Evolutionary conservation across 495 filamentous ascomycete genomes (phyloP), one percentile per base, ranked within the genome.

Genomic region (Haplographium delicatum): DNA sequence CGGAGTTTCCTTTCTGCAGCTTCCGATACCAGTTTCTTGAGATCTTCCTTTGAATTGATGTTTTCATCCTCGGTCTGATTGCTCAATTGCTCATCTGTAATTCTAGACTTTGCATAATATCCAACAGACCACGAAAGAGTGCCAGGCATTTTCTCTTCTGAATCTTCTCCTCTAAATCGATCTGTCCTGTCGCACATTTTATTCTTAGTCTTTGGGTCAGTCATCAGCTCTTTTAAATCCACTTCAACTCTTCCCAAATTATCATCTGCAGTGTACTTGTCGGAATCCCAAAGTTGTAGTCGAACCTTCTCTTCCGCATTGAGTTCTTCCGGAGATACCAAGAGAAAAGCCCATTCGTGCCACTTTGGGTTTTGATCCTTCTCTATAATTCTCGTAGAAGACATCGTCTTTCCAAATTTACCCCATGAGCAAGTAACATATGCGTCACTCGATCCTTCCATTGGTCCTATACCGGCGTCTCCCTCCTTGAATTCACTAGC

Each of bases 351-450:
- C 47, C 76, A 84, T 63, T 89, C 85, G 37, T 85, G 69, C 82
- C 83, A 89, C 33, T 68, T 69, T 0, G 85, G 85, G 35, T 85
- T 63, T 62, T 83, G 75, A 11, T 84, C 75, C n/a, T 70, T 62
- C 16, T 71, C 65, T 56, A 78, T 80, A 58, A 91, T 78, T 61
- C 75, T 80, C 26, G 73, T 87, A 34, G 77, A 80, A 47, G 61
- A 72, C 38, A 82, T 65, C 28, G 84, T 80, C 54, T 87, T 88
- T 40, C 82, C 81, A 57, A 86, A 86, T 52, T 88, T 89, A 13
- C 80, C 82, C 81, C 85, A 89, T 8, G 80, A 83, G 13, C 86
- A 78, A 8, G 74, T 78, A 22, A 88, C 79, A 58, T 88, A 89
- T 1, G 77, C 67, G 62, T 89, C 85, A 19, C 80, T 76, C 19